Percentiles rank a stretch among this genome's conserved stretches.
Conservation (phyloP, 108 stramenopile genomes). For the Phaeodactylum tricornutum region DNA sequence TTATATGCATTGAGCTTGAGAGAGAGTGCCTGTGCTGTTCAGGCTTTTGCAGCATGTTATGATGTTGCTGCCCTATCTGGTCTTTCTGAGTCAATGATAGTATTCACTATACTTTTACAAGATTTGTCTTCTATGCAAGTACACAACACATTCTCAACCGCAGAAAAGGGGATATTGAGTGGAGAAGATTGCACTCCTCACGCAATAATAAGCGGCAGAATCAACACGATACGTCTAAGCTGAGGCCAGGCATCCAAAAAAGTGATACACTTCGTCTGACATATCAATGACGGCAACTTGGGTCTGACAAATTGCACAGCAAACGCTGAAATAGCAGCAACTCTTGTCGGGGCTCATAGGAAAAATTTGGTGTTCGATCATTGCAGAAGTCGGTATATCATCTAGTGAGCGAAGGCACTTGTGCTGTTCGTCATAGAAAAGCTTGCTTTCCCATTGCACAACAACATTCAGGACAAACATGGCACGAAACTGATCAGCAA, state of each 20-base stretch:
- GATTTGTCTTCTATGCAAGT: no score
- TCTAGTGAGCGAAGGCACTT: slow-evolving; percentile 7
- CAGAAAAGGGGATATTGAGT: no score
- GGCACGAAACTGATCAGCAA: slow-evolving; percentile 76
- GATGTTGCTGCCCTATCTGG: no score
- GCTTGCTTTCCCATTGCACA: slow-evolving; percentile 52
- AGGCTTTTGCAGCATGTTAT: no score
- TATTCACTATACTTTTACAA: no score
- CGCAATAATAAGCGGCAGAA: no score
- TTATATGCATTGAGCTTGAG: no score
- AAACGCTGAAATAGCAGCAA: slow-evolving; percentile 54
- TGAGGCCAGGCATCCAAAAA: slow-evolving; percentile 73
- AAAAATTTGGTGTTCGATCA: not conserved
- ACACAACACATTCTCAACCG: no score
- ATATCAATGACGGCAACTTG: slow-evolving; percentile 77
- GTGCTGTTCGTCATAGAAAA: slow-evolving; percentile 40
- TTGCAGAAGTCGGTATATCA: not conserved
- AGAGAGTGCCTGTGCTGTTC: no score
- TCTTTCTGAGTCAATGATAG: no score
- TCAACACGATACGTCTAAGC: no score
- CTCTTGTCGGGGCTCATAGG: not conserved
- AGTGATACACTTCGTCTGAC: slow-evolving; percentile 84
- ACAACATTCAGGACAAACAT: slow-evolving; percentile 89
- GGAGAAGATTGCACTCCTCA: no score
- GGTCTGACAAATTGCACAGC: slow-evolving; percentile 60